Evolutionary conservation across 176 grass and related monocot species (phyloP).

Genomic region (sorghum (Sorghum bicolor)): Sorghum_bicolor_NCBIv3 NC_012870.2:80043501-80044000

Average conservation of each 20-base stretch:
- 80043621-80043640: slow-evolving; percentile 70
- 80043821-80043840: slow-evolving; percentile 97
- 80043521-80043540: background rate
- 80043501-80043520: slow-evolving; percentile 7
- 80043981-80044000: slow-evolving; percentile 61
- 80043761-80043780: background rate
- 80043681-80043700: slow-evolving; percentile 56
- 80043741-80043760: background rate
- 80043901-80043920: slow-evolving; percentile 97
- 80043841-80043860: slow-evolving; percentile 74
- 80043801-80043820: slow-evolving; percentile 80
- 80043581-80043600: slow-evolving; percentile 45
- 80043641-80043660: slow-evolving; percentile 88
- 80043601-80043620: slow-evolving; percentile 96
- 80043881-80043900: slow-evolving; percentile 83
- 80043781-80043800: background rate
- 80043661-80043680: slow-evolving; percentile 76
- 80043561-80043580: background rate
- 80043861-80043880: slow-evolving; percentile 86
- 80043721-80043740: background rate
- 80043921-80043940: slow-evolving; percentile 86
- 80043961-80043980: slow-evolving; percentile 93
- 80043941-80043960: slow-evolving; percentile 98
- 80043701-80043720: slow-evolving; percentile 31
- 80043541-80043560: background rate